Evolutionary conservation across 1,284 basidiomycete species (phyloP).

Genomic region (Sutorius eximius): DNA sequence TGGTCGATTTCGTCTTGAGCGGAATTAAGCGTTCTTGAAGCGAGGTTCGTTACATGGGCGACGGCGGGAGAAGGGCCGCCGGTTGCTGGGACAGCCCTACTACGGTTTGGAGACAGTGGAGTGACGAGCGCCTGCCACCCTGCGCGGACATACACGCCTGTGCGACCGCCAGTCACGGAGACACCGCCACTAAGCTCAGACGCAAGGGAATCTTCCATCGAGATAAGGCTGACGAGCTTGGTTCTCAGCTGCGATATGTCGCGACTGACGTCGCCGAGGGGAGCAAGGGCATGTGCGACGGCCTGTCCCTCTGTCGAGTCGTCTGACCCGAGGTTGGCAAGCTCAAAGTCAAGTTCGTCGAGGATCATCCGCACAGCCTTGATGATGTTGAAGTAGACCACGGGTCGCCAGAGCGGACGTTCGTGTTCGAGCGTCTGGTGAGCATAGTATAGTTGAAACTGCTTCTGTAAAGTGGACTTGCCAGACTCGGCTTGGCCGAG

Average conservation of each 20-base stretch:
- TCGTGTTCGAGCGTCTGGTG: constrained; percentile 66
- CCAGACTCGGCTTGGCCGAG: constrained; percentile 80
- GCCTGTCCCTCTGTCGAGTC: constrained; percentile 32
- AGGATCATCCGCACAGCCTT: constrained; percentile 75
- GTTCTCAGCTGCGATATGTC: constrained; percentile 55
- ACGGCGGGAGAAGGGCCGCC: constrained; percentile 38
- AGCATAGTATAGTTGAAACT: constrained; percentile 78
- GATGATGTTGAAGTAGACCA: constrained; percentile 79
- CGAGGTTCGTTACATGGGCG: constrained; percentile 48
- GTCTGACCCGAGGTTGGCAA: constrained; percentile 36
- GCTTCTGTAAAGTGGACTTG: constrained; percentile 77
- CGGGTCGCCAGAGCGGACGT: constrained; percentile 71
- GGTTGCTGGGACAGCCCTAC: constrained; percentile 41
- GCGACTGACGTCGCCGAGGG: constrained; percentile 37
- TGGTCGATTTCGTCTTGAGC: constrained; percentile 52
- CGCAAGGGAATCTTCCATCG: constrained; percentile 66
- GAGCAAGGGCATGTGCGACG: constrained; percentile 33
- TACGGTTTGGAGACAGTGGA: constrained; percentile 41
- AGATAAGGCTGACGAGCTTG: constrained; percentile 61
- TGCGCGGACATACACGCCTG: constrained; percentile 62
- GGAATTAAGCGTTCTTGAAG: constrained; percentile 52
- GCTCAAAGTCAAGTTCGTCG: constrained; percentile 67
- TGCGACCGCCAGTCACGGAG: constrained; percentile 54
- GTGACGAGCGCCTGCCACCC: constrained; percentile 65
- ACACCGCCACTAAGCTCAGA: constrained; percentile 66